Conservation (phyloP, 345 rosid genomes). For the Syzygium grande region DNA sequence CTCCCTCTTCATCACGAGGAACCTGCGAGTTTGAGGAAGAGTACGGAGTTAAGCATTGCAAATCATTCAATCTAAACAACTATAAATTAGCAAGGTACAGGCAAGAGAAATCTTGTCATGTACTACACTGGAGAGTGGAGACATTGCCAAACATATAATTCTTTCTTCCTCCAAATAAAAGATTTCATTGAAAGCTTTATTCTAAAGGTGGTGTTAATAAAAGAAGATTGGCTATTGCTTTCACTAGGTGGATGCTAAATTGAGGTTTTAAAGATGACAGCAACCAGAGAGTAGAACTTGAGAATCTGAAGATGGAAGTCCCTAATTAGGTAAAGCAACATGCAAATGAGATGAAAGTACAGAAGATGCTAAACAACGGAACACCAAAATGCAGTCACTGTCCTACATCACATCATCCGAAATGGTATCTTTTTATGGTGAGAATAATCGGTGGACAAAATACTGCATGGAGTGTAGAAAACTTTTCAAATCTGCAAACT, state of each 20-base stretch:
- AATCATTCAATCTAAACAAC: neutral
- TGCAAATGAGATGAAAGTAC: neutral
- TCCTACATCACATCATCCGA: neutral
- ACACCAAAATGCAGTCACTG: neutral
- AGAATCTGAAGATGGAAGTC: neutral
- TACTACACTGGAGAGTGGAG: neutral
- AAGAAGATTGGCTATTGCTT: neutral
- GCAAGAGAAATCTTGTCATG: neutral
- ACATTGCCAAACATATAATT: neutral
- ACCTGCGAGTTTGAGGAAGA: conserved; percentile 32
- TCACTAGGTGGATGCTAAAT: neutral
- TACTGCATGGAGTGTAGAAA: neutral
- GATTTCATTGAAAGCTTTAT: neutral
- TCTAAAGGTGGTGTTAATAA: neutral
- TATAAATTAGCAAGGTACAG: neutral
- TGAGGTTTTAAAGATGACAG: neutral
- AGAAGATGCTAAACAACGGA: neutral
- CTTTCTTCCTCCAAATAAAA: neutral
- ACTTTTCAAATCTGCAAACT: neutral
- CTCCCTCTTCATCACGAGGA: conserved; percentile 86
- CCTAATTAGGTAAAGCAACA: neutral
- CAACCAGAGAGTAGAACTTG: neutral
- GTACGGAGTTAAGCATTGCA: neutral
- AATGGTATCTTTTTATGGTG: neutral
- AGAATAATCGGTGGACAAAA: neutral